phyloP scores from a whole-genome alignment of 75 land plant species.

The Gnetum montanum region DNA sequence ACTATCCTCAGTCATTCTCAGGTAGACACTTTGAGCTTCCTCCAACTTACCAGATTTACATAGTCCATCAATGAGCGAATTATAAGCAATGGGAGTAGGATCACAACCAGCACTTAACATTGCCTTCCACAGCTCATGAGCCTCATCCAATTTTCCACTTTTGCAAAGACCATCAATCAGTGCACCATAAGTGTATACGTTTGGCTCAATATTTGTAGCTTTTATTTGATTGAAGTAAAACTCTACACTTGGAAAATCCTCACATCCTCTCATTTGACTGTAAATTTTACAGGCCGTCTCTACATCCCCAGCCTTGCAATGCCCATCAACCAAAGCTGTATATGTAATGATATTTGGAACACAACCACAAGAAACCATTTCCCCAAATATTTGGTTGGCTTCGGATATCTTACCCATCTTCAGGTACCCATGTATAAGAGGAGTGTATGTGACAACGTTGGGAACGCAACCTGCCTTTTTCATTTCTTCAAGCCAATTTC shows the following conservation, averaged over 20 bases:
- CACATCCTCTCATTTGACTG: slow-evolving; percentile 40
- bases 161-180: slow-evolving; percentile 77
- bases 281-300: slow-evolving; percentile 53
- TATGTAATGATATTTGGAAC: slow-evolving; percentile 57
- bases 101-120: slow-evolving; percentile 48
- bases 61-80: slow-evolving; percentile 76
- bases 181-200: slow-evolving; percentile 72
- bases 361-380: slow-evolving; percentile 42
- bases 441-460: slow-evolving; percentile 75
- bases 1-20: slow-evolving; percentile 49
- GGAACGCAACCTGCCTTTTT: slow-evolving; percentile 43
- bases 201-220: slow-evolving; percentile 31
- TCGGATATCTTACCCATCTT: slow-evolving; percentile 32
- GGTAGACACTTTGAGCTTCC: slow-evolving; percentile 51
- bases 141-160: slow-evolving; percentile 42
- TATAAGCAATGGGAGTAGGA: slow-evolving; percentile 54
- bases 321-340: slow-evolving; percentile 69
- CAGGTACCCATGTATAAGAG: slow-evolving; percentile 63
- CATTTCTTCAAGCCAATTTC: slow-evolving; percentile 57
- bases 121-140: slow-evolving; percentile 45
- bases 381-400: slow-evolving; percentile 49
- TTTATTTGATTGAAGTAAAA: slow-evolving; percentile 27
- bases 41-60: slow-evolving; percentile 64
- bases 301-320: slow-evolving; percentile 53
- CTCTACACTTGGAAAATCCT: slow-evolving; percentile 25